Evolutionary conservation across 805 yeast species (phyloP), one percentile per base, ranked within the genome.

Genomic region (Pichia kluyveri): DNA sequence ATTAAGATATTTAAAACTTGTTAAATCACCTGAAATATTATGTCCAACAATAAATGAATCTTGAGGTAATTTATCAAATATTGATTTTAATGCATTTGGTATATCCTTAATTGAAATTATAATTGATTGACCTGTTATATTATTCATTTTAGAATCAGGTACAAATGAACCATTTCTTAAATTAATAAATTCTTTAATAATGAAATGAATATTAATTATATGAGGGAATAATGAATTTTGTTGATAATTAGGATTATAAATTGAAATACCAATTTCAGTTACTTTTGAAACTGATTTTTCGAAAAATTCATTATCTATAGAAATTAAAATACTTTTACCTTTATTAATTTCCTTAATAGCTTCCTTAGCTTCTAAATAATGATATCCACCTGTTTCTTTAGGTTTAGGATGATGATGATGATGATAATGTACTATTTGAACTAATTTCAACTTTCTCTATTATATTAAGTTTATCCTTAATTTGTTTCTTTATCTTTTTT

Each of bases 221-320:
- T 65, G 65, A 4, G 70, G 70, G 43, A 61, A 53, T 6, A 60
- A 41, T 10, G 67, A 51, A 34, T 51, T 41, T 17, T 46, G 53
- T 48, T 63, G 68, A 40, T 62, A 58, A 8, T 43, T 26, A 15
- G 68, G 68, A 26, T 61, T 60, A 44, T 63, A 63, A 11, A 63
- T 46, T 2, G 61, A 56, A 17, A 63, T 38, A 4, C 68, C 68
- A 23, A 63, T 50, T 43, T 63, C 68, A 7, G 57, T 54, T n/a
- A 63, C 50, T 44, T 53, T 49, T 15, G 51, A 42, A 1, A 40
- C 43, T 12, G 44, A 31, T 4, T 49, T 40, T 48, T 59, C 63
- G 32, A 41, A 56, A 46, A 49, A 48, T 48, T 63, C 68, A 27
- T 62, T 43, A 48, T 63, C 68, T 11, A 63, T 47, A 8, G 65